A percentile compares a stretch with the other conserved stretches of the same genome.
Evolutionary conservation across 139 green algal species (phyloP).

Genomic region (Haematococcus lacustris): DNA sequence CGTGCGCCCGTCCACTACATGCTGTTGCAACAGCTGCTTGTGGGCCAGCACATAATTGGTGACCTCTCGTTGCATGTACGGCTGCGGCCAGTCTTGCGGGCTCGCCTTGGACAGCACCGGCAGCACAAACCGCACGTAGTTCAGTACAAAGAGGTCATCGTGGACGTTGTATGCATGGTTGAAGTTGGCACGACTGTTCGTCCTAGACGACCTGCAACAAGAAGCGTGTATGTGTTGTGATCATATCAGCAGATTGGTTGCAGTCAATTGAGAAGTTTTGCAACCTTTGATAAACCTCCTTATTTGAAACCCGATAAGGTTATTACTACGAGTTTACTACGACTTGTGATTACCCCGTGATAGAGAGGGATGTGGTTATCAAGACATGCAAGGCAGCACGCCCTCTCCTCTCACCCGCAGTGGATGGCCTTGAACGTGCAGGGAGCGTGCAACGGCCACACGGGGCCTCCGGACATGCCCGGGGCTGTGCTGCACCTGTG

Average conservation of each 20-base stretch:
- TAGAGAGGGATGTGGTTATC: not conserved
- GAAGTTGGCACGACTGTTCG: slow-evolving; percentile 3
- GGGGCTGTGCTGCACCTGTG: slow-evolving; percentile 9
- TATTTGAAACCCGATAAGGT: too few species aligned
- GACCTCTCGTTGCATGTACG: slow-evolving; percentile 6
- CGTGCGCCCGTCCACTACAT: not conserved
- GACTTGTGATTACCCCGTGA: too few species aligned
- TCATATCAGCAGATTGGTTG: not conserved
- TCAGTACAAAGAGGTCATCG: slow-evolving; percentile 4
- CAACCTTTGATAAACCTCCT: too few species aligned
- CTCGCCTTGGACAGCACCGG: slow-evolving; percentile 8
- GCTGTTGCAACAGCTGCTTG: slow-evolving; percentile 5
- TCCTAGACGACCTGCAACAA: slow-evolving; percentile 5
- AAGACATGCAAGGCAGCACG: slow-evolving; percentile 5
- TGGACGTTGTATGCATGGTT: slow-evolving; percentile 7
- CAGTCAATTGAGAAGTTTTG: too few species aligned
- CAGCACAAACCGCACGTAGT: slow-evolving; percentile 8
- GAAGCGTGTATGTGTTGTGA: not conserved
- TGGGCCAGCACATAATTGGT: slow-evolving; percentile 2
- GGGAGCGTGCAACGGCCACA: slow-evolving; percentile 5
- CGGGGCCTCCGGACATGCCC: slow-evolving; percentile 1
- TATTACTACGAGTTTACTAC: too few species aligned
- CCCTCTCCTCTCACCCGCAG: not conserved
- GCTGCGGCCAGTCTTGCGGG: slow-evolving; percentile 7
- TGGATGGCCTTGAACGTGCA: slow-evolving; percentile 13